Conservation (phyloP, 179 eudicot genomes). For the Drosera spatulata region DNA sequence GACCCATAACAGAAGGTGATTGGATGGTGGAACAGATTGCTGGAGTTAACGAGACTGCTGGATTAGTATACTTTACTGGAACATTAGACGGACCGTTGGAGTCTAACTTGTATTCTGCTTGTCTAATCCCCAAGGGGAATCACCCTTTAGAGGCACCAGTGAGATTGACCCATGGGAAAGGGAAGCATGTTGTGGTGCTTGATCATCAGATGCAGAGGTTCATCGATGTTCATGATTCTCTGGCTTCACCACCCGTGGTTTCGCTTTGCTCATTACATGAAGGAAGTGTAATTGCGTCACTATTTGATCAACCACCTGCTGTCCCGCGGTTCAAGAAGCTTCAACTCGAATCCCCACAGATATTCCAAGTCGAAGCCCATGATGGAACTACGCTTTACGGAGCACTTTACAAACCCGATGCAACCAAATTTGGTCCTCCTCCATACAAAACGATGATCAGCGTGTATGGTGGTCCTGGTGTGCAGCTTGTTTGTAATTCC, state of each 20-base stretch:
- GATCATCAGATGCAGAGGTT: slow-evolving; percentile 89
- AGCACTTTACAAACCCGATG: slow-evolving; percentile 77
- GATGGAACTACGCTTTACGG: slow-evolving; percentile 74
- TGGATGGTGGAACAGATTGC: slow-evolving; percentile 98
- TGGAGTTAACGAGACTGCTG: slow-evolving; percentile 76
- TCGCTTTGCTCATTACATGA: slow-evolving; percentile 55
- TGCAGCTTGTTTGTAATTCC: slow-evolving; percentile 79
- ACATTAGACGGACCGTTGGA: slow-evolving; percentile 75
- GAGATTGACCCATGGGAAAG: slow-evolving; percentile 64
- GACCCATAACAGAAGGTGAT: slow-evolving; percentile 85
- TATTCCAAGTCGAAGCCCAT: slow-evolving; percentile 41
- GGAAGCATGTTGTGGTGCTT: slow-evolving; percentile 75
- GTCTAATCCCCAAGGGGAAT: slow-evolving; percentile 34
- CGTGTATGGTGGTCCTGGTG: slow-evolving; percentile 93
- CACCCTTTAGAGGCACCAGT: slow-evolving; percentile 34
- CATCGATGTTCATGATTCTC: slow-evolving; percentile 66
- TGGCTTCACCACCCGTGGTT: slow-evolving; percentile 66
- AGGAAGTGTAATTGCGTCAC: slow-evolving; percentile 50
- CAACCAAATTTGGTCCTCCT: slow-evolving; percentile 76
- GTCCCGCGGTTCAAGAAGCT: slow-evolving; percentile 49
- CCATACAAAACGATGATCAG: slow-evolving; percentile 80
- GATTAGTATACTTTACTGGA: slow-evolving; percentile 69
- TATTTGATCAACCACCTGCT: slow-evolving; percentile 53
- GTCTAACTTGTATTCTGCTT: slow-evolving; percentile 68
- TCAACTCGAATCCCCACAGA: slow-evolving; percentile 72